A percentile compares a stretch with the other conserved stretches of the same genome.
Conservation (phyloP, 2,329 filamentous ascomycete genomes). For the Mollisia scopiformis region DNA sequence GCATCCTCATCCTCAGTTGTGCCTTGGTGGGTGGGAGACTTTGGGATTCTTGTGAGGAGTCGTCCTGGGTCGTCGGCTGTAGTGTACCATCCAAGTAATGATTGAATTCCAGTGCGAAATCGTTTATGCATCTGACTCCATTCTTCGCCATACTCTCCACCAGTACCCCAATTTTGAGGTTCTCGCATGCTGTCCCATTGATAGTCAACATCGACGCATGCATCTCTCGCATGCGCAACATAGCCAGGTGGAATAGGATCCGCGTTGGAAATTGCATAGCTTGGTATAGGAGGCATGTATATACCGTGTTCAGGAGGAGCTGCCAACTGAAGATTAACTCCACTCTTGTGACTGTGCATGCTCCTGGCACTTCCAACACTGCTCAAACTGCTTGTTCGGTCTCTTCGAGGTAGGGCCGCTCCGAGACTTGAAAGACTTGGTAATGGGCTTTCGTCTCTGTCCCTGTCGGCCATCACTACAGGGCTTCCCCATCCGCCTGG, state of each 20-base stretch:
- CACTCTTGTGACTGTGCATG: slow-evolving; percentile 21
- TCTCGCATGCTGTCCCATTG: slow-evolving; percentile 92
- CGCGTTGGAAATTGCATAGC: slow-evolving; percentile 79
- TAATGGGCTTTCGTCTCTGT: slow-evolving; percentile 32
- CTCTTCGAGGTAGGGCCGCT: slow-evolving; percentile 32
- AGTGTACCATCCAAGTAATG: slow-evolving; percentile 82
- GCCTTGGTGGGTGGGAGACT: slow-evolving; percentile 40
- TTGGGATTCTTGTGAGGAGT: slow-evolving; percentile 50
- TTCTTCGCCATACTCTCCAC: slow-evolving; percentile 87
- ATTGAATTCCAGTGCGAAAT: slow-evolving; percentile 78
- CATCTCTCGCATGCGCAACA: slow-evolving; percentile 86
- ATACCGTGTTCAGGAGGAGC: slow-evolving; percentile 35
- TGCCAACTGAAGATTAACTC: slow-evolving; percentile 5
- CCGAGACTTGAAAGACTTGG: slow-evolving; percentile 30
- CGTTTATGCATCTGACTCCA: slow-evolving; percentile 95
- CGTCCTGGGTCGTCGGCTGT: slow-evolving; percentile 55
- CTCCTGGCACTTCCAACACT: slow-evolving; percentile 34
- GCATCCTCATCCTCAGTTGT: slow-evolving; percentile 42
- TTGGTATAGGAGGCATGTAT: slow-evolving; percentile 78
- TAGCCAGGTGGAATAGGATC: slow-evolving; percentile 87
- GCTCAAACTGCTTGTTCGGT: slow-evolving; percentile 38
- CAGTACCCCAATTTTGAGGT: slow-evolving; percentile 81
- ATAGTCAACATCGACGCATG: slow-evolving; percentile 85
- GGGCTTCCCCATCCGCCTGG: slow-evolving; percentile 40
- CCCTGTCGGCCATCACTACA: slow-evolving; percentile 24